phyloP scores from a whole-genome alignment of 306 rosid species.

The Lablab purpureus region DNA sequence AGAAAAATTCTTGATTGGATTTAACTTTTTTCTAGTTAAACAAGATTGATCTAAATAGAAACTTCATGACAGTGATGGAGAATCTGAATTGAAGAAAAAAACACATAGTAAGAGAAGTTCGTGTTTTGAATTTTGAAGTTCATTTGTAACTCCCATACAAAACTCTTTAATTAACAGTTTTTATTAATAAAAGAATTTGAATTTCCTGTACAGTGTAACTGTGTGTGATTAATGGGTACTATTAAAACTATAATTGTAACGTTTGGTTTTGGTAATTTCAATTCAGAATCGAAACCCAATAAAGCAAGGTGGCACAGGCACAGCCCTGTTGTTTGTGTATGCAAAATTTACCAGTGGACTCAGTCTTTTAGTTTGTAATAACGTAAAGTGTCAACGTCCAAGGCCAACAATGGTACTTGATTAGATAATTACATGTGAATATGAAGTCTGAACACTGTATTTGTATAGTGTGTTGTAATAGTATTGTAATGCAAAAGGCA shows the following conservation, averaged over 20 bases:
- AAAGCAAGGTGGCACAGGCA: constrained; percentile 24
- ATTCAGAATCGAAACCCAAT: constrained; percentile 41
- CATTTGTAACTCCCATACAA: constrained; percentile 23
- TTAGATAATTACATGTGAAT: constrained; percentile 37
- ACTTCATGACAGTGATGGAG: too few relatives aligned
- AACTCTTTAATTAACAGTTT: neutral
- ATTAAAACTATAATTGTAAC: constrained; percentile 42
- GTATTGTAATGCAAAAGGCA: constrained; percentile 40
- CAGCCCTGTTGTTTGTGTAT: neutral
- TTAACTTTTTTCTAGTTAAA: too few relatives aligned
- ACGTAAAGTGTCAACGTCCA: constrained; percentile 36
- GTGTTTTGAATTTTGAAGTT: neutral
- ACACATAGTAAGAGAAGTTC: too few relatives aligned
- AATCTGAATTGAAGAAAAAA: too few relatives aligned
- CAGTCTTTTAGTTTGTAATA: constrained; percentile 16
- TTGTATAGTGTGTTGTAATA: neutral
- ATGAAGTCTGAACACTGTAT: constrained; percentile 5
- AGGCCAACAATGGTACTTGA: constrained; percentile 36
- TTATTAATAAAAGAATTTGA: neutral
- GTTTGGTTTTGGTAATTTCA: constrained; percentile 38
- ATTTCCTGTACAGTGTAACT: constrained; percentile 24
- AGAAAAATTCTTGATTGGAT: too few relatives aligned
- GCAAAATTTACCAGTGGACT: constrained; percentile 23
- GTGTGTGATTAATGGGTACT: constrained; percentile 36
- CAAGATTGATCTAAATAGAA: too few relatives aligned